Percentiles rank a stretch among this genome's conserved stretches.
phyloP scores from a whole-genome alignment of 2,329 filamentous ascomycete species.

The Elsinoe ampelina region DNA sequence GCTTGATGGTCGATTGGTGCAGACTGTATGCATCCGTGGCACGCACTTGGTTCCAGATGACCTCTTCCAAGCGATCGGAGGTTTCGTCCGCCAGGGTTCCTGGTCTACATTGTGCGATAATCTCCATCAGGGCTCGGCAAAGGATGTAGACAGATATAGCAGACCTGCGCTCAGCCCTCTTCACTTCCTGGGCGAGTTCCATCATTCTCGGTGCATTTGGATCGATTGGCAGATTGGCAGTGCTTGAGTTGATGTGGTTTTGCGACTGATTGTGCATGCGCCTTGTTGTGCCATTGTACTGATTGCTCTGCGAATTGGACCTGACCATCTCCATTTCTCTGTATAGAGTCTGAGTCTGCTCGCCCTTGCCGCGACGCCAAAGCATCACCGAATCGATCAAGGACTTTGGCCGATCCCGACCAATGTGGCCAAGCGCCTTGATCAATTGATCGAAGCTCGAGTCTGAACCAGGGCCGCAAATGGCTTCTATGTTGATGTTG shows the following conservation, averaged over 20 bases:
- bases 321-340: slow-evolving; percentile 23
- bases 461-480: slow-evolving; percentile 86
- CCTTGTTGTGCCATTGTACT: slow-evolving; percentile 12
- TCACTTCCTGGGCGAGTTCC: slow-evolving; percentile 24
- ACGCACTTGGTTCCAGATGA: slow-evolving; percentile 93
- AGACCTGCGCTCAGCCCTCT: slow-evolving; percentile 62
- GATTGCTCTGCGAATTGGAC: slow-evolving; percentile 9
- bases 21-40: slow-evolving; percentile 77
- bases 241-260: slow-evolving; percentile 14
- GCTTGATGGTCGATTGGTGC: slow-evolving; percentile 66
- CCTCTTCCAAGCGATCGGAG: slow-evolving; percentile 86
- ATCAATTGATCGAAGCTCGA: slow-evolving; percentile 89
- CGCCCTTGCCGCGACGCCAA: slow-evolving; percentile 93
- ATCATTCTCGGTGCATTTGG: slow-evolving; percentile 15
- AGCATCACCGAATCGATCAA: slow-evolving; percentile 97
- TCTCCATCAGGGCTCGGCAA: slow-evolving; percentile 85
- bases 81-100: slow-evolving; percentile 78
- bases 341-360: slow-evolving; percentile 51
- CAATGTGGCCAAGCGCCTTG: slow-evolving; percentile 84
- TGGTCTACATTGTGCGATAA: slow-evolving; percentile 82
- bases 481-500: slow-evolving; percentile 74
- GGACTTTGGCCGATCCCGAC: slow-evolving; percentile 85
- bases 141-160: slow-evolving; percentile 94
- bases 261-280: slow-evolving; percentile 14
- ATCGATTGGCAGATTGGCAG: slow-evolving; percentile 11